phyloP scores from a whole-genome alignment of 2,329 filamentous ascomycete species.

The Phaeosphaeria sp. region DNA sequence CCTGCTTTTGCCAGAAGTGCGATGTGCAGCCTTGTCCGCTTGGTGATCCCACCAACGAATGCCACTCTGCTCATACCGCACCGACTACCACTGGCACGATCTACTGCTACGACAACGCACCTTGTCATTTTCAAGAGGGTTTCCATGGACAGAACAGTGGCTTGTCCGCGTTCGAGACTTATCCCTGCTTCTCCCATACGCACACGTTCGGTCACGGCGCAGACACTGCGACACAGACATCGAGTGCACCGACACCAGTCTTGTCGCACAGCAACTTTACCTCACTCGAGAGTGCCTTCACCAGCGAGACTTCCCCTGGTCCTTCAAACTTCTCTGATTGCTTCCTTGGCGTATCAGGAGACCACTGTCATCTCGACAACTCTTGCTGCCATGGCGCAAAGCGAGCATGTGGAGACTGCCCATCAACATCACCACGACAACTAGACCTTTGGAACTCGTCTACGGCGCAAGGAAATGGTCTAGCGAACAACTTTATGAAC shows the following conservation, averaged over 20 bases:
- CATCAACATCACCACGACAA: constrained; percentile 31
- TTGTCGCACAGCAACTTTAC: constrained; percentile 43
- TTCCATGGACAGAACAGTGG: constrained; percentile 28
- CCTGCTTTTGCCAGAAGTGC: constrained; percentile 47
- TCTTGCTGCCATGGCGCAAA: constrained; percentile 43
- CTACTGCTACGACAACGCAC: constrained; percentile 43
- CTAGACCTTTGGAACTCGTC: constrained; percentile 38
- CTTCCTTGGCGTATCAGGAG: constrained; percentile 37
- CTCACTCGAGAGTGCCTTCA: constrained; percentile 39
- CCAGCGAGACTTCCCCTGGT: constrained; percentile 32
- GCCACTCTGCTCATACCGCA: constrained; percentile 42
- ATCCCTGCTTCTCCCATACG: constrained; percentile 39
- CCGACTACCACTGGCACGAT: constrained; percentile 39
- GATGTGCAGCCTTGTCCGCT: constrained; percentile 39
- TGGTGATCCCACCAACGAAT: constrained; percentile 38
- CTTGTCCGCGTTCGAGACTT: constrained; percentile 35
- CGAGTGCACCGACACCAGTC: constrained; percentile 35
- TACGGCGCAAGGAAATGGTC: constrained; percentile 32
- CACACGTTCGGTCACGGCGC: constrained; percentile 23
- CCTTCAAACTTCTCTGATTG: constrained; percentile 27
- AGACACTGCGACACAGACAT: constrained; percentile 31
- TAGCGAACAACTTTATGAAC: constrained; percentile 33
- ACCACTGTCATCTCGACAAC: constrained; percentile 46
- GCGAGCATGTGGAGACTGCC: constrained; percentile 38
- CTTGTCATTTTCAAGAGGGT: constrained; percentile 43